A percentile compares a stretch with the other conserved stretches of the same genome.
Evolutionary conservation across 2,329 filamentous ascomycete genomes (phyloP).

Genomic region (Arthrocladium fulminans): DNA sequence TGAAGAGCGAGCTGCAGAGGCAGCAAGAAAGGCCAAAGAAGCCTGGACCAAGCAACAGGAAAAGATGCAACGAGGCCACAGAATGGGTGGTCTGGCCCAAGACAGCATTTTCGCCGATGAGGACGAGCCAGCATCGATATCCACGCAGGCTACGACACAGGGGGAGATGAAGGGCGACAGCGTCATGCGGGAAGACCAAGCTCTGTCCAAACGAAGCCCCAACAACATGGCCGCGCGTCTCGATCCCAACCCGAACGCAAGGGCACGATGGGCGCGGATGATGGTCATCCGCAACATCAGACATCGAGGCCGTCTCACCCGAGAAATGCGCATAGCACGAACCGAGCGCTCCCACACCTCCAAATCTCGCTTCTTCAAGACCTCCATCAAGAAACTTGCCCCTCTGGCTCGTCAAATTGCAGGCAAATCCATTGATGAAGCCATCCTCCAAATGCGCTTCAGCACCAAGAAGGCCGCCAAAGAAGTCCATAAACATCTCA

Average conservation of each 20-base stretch:
- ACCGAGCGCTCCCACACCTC: constrained; percentile 50
- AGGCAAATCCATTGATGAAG: constrained; percentile 89
- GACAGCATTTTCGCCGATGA: constrained; percentile 14
- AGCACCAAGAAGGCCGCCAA: constrained; percentile 85
- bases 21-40: neutral
- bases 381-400: constrained; percentile 83
- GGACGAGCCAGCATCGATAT: neutral
- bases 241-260: constrained; percentile 65
- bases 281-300: constrained; percentile 71
- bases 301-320: constrained; percentile 57
- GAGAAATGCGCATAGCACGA: constrained; percentile 58
- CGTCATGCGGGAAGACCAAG: neutral
- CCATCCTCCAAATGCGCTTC: constrained; percentile 89
- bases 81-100: constrained; percentile 9
- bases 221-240: constrained; percentile 53
- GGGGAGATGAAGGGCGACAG: neutral
- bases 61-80: neutral
- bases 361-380: constrained; percentile 67
- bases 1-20: neutral
- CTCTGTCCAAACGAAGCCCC: constrained; percentile 35
- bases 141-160: neutral
- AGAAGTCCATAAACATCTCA: constrained; percentile 69
- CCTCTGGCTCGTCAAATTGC: constrained; percentile 79
- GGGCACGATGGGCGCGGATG: constrained; percentile 70
- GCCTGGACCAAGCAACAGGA: neutral